Evolutionary conservation across 768 basidiomycete genomes (phyloP).

Genomic region (Naganishia friedmannii): DNA sequence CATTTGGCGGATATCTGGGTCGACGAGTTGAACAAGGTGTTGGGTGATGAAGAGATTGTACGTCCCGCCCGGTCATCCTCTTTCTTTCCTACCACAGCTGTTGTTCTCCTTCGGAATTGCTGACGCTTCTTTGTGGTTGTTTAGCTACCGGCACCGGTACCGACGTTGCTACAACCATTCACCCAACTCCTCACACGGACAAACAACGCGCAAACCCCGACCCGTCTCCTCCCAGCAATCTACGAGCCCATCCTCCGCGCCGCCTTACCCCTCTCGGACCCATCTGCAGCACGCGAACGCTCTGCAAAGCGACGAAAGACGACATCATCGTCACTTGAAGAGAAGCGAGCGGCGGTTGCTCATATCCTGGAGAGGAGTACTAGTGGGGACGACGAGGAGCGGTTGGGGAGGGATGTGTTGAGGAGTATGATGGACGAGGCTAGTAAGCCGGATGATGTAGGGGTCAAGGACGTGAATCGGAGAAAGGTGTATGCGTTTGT

Average conservation of each 20-base stretch:
- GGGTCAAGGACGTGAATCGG: slow-evolving; percentile 74
- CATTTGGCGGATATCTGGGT: slow-evolving; percentile 87
- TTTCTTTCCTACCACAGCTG: too few species aligned
- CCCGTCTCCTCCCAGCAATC: slow-evolving; percentile 67
- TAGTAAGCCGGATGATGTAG: slow-evolving; percentile 57
- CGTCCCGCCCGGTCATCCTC: slow-evolving; percentile 19
- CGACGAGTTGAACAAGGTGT: slow-evolving; percentile 73
- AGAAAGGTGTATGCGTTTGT: slow-evolving; percentile 79
- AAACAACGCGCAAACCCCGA: slow-evolving; percentile 63
- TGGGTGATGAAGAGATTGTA: slow-evolving; percentile 18
- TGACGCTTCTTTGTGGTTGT: neutral
- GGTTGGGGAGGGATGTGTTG: slow-evolving; percentile 53
- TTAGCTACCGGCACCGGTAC: slow-evolving; percentile 32
- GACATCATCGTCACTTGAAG: neutral
- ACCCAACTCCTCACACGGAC: slow-evolving; percentile 69
- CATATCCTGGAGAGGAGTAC: slow-evolving; percentile 28
- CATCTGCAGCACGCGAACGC: slow-evolving; percentile 51
- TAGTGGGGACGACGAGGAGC: slow-evolving; percentile 8
- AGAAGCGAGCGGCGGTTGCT: neutral
- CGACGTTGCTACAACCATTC: slow-evolving; percentile 65
- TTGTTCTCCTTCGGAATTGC: too few species aligned
- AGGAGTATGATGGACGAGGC: slow-evolving; percentile 69
- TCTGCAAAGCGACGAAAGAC: slow-evolving; percentile 32
- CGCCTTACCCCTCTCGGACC: slow-evolving; percentile 53
- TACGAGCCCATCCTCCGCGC: slow-evolving; percentile 67